A percentile compares a stretch with the other conserved stretches of the same genome.
phyloP scores from a whole-genome alignment of 257 asterid genomes.

The Nicotiana paniculata region DNA sequence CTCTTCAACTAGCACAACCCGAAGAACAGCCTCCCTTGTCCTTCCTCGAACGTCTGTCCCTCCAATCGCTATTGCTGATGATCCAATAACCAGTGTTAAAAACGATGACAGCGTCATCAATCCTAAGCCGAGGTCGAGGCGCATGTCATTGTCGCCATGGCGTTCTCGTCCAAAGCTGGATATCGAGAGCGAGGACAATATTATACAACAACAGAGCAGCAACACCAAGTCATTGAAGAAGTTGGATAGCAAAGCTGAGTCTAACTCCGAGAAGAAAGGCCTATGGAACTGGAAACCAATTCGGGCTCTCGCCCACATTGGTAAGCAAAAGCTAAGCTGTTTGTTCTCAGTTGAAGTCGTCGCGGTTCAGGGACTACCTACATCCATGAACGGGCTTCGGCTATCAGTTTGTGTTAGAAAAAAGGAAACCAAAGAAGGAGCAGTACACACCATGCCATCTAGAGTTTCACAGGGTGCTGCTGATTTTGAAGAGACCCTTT shows the following conservation, averaged over 20 bases:
- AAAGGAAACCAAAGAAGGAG: conserved; percentile 64
- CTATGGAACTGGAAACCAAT: conserved; percentile 93
- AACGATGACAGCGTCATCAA: conserved; percentile 30
- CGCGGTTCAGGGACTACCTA: conserved; percentile 52
- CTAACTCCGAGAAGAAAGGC: conserved; percentile 46
- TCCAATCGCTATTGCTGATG: conserved; percentile 21
- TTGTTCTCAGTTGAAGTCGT: conserved; percentile 81
- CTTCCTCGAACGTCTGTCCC: conserved; percentile 59
- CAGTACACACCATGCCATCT: conserved; percentile 90
- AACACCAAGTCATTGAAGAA: conserved; percentile 13
- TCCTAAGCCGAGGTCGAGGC: conserved; percentile 60
- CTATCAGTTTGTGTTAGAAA: conserved; percentile 72
- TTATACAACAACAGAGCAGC: conserved; percentile 8
- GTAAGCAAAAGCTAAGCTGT: conserved; percentile 86
- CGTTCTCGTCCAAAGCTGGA: conserved; percentile 44
- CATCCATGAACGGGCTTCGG: conserved; percentile 89
- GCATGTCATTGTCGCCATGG: conserved; percentile 85
- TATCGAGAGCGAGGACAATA: conserved; percentile 1
- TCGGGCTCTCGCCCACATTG: conserved; percentile 64
- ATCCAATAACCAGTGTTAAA: neutral
- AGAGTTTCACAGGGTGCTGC: conserved; percentile 74
- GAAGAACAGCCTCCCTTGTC: conserved; percentile 67
- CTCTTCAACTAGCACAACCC: conserved; percentile 18
- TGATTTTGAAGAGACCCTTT: conserved; percentile 87
- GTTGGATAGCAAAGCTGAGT: conserved; percentile 23